Conservation (phyloP, 768 basidiomycete genomes). For the Termitomyces sp. region DNA sequence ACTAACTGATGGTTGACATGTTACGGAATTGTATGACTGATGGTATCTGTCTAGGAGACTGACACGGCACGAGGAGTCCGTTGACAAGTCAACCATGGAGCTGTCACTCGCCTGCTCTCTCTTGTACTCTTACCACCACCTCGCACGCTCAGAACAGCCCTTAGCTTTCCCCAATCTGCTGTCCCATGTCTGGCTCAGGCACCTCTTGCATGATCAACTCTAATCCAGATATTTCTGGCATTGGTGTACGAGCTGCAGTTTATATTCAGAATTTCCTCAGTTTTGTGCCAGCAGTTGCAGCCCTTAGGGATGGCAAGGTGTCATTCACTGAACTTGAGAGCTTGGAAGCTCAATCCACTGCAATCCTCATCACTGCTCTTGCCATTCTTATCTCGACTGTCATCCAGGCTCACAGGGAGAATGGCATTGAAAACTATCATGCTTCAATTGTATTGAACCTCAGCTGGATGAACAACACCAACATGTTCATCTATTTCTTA, state of each 20-base stretch:
- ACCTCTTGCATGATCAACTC: neutral
- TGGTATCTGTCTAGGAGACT: no score
- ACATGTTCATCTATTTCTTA: neutral
- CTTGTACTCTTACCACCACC: neutral
- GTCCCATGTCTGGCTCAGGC: neutral
- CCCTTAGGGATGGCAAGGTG: conserved; percentile 16
- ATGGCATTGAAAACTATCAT: neutral
- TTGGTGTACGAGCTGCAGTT: conserved; percentile 7
- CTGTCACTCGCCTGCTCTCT: neutral
- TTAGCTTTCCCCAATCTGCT: no score
- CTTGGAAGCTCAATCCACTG: conserved; percentile 1
- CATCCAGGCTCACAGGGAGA: conserved; percentile 13
- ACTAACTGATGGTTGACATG: no score
- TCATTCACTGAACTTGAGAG: conserved; percentile 15
- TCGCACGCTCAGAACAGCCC: neutral
- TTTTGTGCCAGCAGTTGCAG: conserved; percentile 16
- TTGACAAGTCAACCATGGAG: no score
- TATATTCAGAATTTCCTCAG: conserved; percentile 21
- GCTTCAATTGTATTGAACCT: conserved; percentile 7
- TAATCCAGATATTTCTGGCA: neutral
- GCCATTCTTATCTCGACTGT: conserved; percentile 21
- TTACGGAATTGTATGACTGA: no score
- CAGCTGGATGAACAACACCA: conserved; percentile 4
- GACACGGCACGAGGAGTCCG: no score
- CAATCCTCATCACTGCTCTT: conserved; percentile 8